Percentiles rank a stretch among this genome's conserved stretches.
phyloP scores from a whole-genome alignment of 1,284 basidiomycete species.

The Naganishia albida region DNA sequence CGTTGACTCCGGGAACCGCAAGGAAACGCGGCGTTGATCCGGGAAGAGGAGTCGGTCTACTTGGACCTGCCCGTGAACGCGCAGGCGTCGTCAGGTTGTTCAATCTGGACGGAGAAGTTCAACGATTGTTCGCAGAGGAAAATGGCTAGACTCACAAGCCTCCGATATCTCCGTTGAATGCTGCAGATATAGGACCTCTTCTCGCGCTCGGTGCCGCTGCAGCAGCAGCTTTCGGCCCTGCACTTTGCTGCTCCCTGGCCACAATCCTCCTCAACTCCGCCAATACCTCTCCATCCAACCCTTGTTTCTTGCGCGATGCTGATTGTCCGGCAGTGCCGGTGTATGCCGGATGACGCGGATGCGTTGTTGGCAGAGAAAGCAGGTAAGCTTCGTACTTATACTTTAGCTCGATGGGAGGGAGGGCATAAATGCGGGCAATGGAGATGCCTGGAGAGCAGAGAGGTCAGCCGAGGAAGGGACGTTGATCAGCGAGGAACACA shows the following conservation, averaged over 20 bases:
- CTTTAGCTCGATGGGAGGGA: constrained; percentile 51
- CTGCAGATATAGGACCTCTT: constrained; percentile 37
- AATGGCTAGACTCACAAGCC: constrained; percentile 44
- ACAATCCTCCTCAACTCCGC: constrained; percentile 53
- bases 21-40: constrained; percentile 15
- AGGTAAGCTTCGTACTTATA: constrained; percentile 57
- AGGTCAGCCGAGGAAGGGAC: neutral
- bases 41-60: constrained; percentile 5
- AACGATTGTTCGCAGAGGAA: neutral
- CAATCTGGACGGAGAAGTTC: constrained; percentile 28
- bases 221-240: constrained; percentile 4
- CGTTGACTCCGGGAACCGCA: constrained; percentile 29
- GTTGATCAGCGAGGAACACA: neutral
- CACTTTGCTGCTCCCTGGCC: constrained; percentile 40
- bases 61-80: constrained; percentile 12
- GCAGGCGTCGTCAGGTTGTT: constrained; percentile 46
- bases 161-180: constrained; percentile 42
- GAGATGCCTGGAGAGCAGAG: constrained; percentile 46
- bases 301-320: constrained; percentile 32
- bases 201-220: constrained; percentile 33
- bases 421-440: constrained; percentile 49
- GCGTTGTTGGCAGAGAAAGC: constrained; percentile 47
- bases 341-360: constrained; percentile 7
- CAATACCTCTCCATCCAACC: constrained; percentile 47
- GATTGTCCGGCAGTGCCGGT: constrained; percentile 5